Conservation (phyloP, 805 yeast species). For the Lipomyces orientalis region DNA sequence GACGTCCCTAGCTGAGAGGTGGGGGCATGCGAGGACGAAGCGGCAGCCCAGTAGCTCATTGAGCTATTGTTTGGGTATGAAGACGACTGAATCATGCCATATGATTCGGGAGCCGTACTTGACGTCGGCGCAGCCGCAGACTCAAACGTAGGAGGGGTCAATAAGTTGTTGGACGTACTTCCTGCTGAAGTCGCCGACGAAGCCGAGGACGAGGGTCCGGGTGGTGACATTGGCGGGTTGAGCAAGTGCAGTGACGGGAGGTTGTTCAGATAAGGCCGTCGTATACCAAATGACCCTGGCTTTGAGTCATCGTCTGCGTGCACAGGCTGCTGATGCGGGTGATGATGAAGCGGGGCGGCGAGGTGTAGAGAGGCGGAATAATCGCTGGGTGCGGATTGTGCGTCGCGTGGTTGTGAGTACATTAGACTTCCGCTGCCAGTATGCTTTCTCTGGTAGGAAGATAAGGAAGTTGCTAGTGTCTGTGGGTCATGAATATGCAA, state of each 20-base stretch:
- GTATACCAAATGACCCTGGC: neutral
- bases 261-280: slow-evolving; percentile 23
- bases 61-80: slow-evolving; percentile 29
- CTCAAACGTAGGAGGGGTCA: slow-evolving; percentile 23
- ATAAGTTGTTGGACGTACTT: slow-evolving; percentile 12
- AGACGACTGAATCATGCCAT: slow-evolving; percentile 10
- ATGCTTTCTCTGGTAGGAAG: neutral
- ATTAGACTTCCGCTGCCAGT: slow-evolving; percentile 6
- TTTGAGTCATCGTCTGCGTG: neutral
- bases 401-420: neutral
- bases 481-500: slow-evolving; percentile 3
- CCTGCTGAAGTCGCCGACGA: slow-evolving; percentile 13
- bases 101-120: slow-evolving; percentile 4
- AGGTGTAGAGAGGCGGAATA: neutral
- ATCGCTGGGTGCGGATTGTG: neutral
- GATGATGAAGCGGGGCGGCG: slow-evolving; percentile 2
- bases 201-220: slow-evolving; percentile 12
- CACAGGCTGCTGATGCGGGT: neutral
- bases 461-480: neutral
- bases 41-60: slow-evolving; percentile 30
- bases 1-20: slow-evolving; percentile 19
- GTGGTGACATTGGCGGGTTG: slow-evolving; percentile 14
- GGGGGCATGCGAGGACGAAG: slow-evolving; percentile 21
- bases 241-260: slow-evolving; percentile 33
- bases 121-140: slow-evolving; percentile 11